A percentile compares a stretch with the other conserved stretches of the same genome.
These are phyloP conservation scores for Eucalyptus viminalis DNA, from an alignment of 345 rosid genomes.

Conservation along the genomic window DNA sequence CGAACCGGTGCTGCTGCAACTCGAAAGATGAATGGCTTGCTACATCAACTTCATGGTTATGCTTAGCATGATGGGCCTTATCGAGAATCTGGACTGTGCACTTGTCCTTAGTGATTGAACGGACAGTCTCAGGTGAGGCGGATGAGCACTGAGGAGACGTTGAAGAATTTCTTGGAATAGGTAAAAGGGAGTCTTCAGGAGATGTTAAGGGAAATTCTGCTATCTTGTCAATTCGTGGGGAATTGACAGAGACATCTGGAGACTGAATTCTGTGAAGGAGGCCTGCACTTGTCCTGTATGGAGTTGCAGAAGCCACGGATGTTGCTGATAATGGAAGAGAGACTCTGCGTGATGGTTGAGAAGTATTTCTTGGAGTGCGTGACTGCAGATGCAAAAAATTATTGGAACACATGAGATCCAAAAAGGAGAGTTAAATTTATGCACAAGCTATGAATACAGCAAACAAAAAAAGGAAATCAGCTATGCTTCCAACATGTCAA, in stretches of 20 bases:
- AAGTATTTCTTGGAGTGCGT: conserved; percentile 16
- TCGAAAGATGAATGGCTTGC: conserved; percentile 36
- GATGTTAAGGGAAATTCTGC: conserved; percentile 62
- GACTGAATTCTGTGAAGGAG: conserved; percentile 27
- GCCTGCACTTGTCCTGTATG: conserved; percentile 10
- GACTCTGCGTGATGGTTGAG: conserved; percentile 33
- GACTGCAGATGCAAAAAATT: conserved; percentile 32
- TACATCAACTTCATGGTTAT: conserved; percentile 5
- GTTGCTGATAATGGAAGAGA: conserved; percentile 51
- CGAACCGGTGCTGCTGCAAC: conserved; percentile 47
- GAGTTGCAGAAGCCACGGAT: conserved; percentile 15
- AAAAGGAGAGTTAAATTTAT: neutral
- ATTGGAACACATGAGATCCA: neutral
- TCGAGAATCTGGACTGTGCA: conserved; percentile 40
- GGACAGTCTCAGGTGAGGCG: conserved; percentile 15
- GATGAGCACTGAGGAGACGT: conserved; percentile 34
- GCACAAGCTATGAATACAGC: neutral
- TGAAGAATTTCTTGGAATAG: conserved; percentile 15
- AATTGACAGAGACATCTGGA: conserved; percentile 75
- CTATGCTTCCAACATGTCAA: neutral
- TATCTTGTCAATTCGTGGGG: conserved; percentile 85
- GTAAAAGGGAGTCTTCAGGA: conserved; percentile 36
- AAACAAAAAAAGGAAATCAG: neutral
- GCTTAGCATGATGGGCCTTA: conserved; percentile 1
- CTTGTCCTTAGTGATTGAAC: conserved; percentile 78